Evolutionary conservation across 148 eudicot genomes (phyloP).

Genomic region (Dianthus caryophyllus): DNA sequence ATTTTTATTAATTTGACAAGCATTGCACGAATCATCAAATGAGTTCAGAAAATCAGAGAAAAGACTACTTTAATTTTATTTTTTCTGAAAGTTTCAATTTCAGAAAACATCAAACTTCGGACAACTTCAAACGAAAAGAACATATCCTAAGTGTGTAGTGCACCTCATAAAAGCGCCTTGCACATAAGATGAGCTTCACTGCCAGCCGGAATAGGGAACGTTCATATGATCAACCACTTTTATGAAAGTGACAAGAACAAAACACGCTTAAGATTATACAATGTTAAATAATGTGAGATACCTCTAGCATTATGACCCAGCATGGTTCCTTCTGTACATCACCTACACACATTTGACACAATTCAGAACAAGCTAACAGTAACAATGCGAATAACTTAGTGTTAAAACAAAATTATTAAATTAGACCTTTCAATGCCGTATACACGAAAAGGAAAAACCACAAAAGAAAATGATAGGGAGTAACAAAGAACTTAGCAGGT

Average conservation of each 20-base stretch:
- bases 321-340: slow-evolving; percentile 68
- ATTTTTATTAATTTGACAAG: no score
- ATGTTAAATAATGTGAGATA: slow-evolving; percentile 16
- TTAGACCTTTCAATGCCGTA: background rate
- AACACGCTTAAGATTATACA: background rate
- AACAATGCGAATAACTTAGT: background rate
- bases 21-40: no score
- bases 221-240: background rate
- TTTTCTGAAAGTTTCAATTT: no score
- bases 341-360: slow-evolving; percentile 38
- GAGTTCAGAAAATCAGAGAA: no score
- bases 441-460: no score
- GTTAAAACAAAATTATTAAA: background rate
- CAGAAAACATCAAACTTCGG: no score
- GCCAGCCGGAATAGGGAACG: background rate
- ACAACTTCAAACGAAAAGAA: background rate
- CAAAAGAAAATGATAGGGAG: background rate
- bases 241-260: background rate
- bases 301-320: slow-evolving; percentile 99
- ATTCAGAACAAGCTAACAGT: background rate
- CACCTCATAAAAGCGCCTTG: background rate
- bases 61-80: no score
- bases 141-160: background rate
- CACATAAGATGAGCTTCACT: background rate
- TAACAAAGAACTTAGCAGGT: background rate